Conservation (phyloP, 1,284 basidiomycete genomes). For the Cutaneotrichosporon sp. region DNA sequence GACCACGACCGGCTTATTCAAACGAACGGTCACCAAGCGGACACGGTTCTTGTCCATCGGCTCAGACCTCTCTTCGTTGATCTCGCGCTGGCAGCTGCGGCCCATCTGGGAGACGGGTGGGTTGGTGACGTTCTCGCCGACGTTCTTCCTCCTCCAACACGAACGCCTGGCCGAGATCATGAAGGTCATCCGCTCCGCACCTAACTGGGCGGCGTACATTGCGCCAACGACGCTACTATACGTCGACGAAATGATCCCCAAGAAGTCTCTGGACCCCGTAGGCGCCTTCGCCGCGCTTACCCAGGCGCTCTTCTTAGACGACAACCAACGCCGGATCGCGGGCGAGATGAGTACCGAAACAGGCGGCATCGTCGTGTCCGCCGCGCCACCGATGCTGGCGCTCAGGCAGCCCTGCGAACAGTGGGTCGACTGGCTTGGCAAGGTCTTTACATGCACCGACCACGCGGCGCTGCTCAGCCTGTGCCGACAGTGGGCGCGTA, state of each 20-base stretch:
- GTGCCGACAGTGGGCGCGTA: slow-evolving; percentile 16
- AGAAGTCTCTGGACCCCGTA: slow-evolving; percentile 32
- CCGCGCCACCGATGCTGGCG: slow-evolving; percentile 31
- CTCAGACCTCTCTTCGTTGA: slow-evolving; percentile 24
- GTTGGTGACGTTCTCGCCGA: slow-evolving; percentile 43
- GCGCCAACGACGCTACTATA: slow-evolving; percentile 35
- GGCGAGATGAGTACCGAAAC: slow-evolving; percentile 13
- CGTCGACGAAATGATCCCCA: slow-evolving; percentile 17
- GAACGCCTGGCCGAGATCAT: slow-evolving; percentile 33
- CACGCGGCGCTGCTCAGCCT: slow-evolving; percentile 27
- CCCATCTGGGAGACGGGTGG: slow-evolving; percentile 36
- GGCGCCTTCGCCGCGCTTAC: slow-evolving; percentile 28
- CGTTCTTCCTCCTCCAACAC: slow-evolving; percentile 32
- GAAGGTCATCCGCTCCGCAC: slow-evolving; percentile 24
- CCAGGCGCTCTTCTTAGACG: slow-evolving; percentile 31
- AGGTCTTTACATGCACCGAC: slow-evolving; percentile 15
- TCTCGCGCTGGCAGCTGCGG: slow-evolving; percentile 22
- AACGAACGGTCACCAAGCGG: slow-evolving; percentile 10
- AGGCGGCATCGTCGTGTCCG: slow-evolving; percentile 29
- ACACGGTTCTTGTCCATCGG: slow-evolving; percentile 27
- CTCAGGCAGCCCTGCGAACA: slow-evolving; percentile 17
- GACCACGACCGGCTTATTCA: slow-evolving; percentile 14
- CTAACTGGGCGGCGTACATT: slow-evolving; percentile 42
- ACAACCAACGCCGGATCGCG: slow-evolving; percentile 26
- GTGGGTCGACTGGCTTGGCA: slow-evolving; percentile 36